Evolutionary conservation across 305 asterid genomes (phyloP).

Genomic region (Withania somnifera): DNA sequence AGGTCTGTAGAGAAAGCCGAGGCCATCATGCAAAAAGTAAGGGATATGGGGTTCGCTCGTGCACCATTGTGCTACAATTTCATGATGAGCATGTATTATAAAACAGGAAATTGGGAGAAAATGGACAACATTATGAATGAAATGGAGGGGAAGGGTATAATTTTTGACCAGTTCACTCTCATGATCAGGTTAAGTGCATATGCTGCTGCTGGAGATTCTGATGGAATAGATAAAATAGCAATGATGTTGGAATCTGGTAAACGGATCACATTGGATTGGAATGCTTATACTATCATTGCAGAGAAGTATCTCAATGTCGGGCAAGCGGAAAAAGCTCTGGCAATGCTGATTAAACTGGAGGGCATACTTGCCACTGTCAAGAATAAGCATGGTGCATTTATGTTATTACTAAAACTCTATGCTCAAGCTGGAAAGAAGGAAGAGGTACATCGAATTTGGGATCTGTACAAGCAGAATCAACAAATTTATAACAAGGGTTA

Average conservation of each 20-base stretch:
- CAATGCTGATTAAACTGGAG: slow-evolving; percentile 32
- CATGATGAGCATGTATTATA: slow-evolving; percentile 43
- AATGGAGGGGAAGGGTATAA: slow-evolving; percentile 41
- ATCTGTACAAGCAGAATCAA: slow-evolving; percentile 22
- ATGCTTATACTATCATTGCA: slow-evolving; percentile 25
- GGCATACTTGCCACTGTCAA: slow-evolving; percentile 2
- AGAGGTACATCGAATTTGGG: slow-evolving; percentile 37
- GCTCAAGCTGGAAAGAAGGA: slow-evolving; percentile 47
- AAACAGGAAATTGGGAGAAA: slow-evolving; percentile 25
- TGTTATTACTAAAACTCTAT: slow-evolving; percentile 29
- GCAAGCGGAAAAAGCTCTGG: slow-evolving; percentile 32
- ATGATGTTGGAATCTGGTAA: slow-evolving; percentile 33
- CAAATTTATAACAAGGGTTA: slow-evolving; percentile 34
- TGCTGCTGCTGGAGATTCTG: slow-evolving; percentile 34
- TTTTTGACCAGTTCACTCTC: slow-evolving; percentile 31
- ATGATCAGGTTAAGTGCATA: slow-evolving; percentile 33
- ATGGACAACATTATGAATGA: slow-evolving; percentile 32
- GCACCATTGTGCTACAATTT: slow-evolving; percentile 49
- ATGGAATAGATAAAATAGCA: slow-evolving; percentile 39
- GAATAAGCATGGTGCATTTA: slow-evolving; percentile 1
- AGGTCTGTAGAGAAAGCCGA: slow-evolving; percentile 54
- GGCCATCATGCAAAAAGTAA: slow-evolving; percentile 41
- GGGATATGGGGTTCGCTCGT: slow-evolving; percentile 36
- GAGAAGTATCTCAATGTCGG: slow-evolving; percentile 46
- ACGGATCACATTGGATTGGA: slow-evolving; percentile 16